Conservation (phyloP, 2,329 filamentous ascomycete species). For the Fusarium tjaetaba region DNA sequence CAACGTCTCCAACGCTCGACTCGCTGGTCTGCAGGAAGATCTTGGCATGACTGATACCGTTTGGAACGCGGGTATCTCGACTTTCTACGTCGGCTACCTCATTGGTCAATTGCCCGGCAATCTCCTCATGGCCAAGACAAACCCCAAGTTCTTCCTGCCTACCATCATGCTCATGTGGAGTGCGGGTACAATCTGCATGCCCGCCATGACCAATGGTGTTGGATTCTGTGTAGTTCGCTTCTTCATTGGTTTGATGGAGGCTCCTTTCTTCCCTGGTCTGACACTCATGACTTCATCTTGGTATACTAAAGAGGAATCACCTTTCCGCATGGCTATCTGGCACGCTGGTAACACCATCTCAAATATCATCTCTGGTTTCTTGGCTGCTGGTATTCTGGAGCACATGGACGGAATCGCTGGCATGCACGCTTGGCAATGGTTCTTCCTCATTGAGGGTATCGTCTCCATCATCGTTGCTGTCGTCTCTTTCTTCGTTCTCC, state of each 20-base stretch:
- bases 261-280: constrained; percentile 54
- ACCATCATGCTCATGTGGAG: constrained; percentile 55
- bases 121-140: constrained; percentile 55
- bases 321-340: constrained; percentile 56
- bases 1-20: constrained; percentile 58
- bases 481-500: constrained; percentile 49
- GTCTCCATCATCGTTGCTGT: constrained; percentile 48
- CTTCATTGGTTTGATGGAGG: constrained; percentile 48
- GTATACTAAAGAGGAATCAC: constrained; percentile 58
- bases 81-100: constrained; percentile 59
- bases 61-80: constrained; percentile 55
- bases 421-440: constrained; percentile 55
- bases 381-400: constrained; percentile 55
- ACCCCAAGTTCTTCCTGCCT: constrained; percentile 50
- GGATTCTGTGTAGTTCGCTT: constrained; percentile 47
- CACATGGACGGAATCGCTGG: constrained; percentile 53
- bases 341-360: constrained; percentile 59
- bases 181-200: constrained; percentile 56
- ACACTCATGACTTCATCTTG: constrained; percentile 53
- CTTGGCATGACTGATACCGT: constrained; percentile 49
- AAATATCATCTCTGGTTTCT: constrained; percentile 56
- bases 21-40: constrained; percentile 51
- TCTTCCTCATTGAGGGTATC: constrained; percentile 52
- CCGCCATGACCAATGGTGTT: constrained; percentile 47
- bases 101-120: constrained; percentile 59